Evolutionary conservation across 208 protist species (phyloP).

Genomic region (Trypanosoma mega): DNA sequence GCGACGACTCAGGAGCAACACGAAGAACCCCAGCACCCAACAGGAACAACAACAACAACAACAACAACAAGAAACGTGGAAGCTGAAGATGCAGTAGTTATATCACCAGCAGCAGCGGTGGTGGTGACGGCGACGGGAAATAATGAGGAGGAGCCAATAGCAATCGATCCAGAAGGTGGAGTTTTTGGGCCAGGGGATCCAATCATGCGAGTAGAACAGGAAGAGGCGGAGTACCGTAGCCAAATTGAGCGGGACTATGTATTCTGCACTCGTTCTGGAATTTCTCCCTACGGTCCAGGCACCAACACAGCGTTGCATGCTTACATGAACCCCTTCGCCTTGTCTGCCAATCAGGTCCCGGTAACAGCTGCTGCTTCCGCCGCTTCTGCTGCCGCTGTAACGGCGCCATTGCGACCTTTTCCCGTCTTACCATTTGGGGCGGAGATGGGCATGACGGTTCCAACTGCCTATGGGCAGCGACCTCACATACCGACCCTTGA

Average conservation of each 20-base stretch:
- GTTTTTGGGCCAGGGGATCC: slow-evolving; percentile 8
- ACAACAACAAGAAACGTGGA: no score
- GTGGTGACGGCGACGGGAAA: background rate
- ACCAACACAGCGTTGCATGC: background rate
- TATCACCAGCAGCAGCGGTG: background rate
- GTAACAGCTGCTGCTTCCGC: slow-evolving; percentile 5
- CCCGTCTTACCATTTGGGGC: no score
- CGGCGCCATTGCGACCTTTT: background rate
- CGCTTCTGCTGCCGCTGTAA: background rate
- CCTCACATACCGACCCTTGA: slow-evolving; percentile 56
- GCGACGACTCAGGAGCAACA: background rate
- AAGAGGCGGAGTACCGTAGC: slow-evolving; percentile 70
- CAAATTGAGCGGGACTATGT: slow-evolving; percentile 84
- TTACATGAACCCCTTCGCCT: slow-evolving; percentile 9
- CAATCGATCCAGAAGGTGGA: slow-evolving; percentile 6
- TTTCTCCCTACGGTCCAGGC: slow-evolving; percentile 1
- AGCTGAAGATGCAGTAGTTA: slow-evolving; percentile 1
- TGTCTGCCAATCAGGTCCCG: background rate
- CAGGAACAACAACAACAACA: no score
- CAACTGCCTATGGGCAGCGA: slow-evolving; percentile 16
- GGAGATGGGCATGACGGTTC: no score
- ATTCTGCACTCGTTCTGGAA: slow-evolving; percentile 52
- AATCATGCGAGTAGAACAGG: slow-evolving; percentile 45
- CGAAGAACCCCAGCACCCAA: slow-evolving; percentile 23
- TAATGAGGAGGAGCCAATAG: slow-evolving; percentile 4